A percentile compares a stretch with the other conserved stretches of the same genome.
phyloP scores from a whole-genome alignment of 148 eudicot species.

The Amaranthus palmeri region DNA sequence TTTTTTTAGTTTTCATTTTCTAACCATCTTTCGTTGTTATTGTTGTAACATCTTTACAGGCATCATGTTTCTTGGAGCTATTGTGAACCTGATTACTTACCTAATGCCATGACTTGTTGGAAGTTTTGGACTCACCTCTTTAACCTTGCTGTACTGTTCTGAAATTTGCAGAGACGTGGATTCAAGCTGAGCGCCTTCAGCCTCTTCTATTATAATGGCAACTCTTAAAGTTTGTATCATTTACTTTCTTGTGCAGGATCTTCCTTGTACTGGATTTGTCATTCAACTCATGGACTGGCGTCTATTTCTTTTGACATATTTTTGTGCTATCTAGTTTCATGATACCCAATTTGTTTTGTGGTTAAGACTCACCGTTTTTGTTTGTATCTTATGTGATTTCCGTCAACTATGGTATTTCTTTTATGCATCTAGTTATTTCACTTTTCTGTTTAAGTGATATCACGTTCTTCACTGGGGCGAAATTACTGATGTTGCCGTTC shows the following conservation, averaged over 20 bases:
- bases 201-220: conserved; percentile 12
- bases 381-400: conserved; percentile 21
- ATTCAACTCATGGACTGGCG: conserved; percentile 20
- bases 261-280: conserved; percentile 24
- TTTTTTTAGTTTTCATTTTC: conserved; percentile 14
- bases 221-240: conserved; percentile 16
- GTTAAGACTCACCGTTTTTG: conserved; percentile 15
- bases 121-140: conserved; percentile 93
- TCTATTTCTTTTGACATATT: conserved; percentile 13
- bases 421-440: conserved; percentile 8
- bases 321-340: conserved; percentile 9
- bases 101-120: conserved; percentile 79
- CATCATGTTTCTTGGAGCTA: conserved; percentile 80
- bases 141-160: conserved; percentile 91
- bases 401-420: conserved; percentile 14
- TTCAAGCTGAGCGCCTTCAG: conserved; percentile 28
- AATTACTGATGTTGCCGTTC: conserved; percentile 1
- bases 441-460: not conserved
- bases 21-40: conserved; percentile 45
- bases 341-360: conserved; percentile 14
- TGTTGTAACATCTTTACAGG: conserved; percentile 74
- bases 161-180: conserved; percentile 75
- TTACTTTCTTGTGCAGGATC: conserved; percentile 33
- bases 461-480: conserved; percentile 1
- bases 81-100: conserved; percentile 73